Conservation (phyloP, 306 rosid genomes). For the Fragaria iinumae region DNA sequence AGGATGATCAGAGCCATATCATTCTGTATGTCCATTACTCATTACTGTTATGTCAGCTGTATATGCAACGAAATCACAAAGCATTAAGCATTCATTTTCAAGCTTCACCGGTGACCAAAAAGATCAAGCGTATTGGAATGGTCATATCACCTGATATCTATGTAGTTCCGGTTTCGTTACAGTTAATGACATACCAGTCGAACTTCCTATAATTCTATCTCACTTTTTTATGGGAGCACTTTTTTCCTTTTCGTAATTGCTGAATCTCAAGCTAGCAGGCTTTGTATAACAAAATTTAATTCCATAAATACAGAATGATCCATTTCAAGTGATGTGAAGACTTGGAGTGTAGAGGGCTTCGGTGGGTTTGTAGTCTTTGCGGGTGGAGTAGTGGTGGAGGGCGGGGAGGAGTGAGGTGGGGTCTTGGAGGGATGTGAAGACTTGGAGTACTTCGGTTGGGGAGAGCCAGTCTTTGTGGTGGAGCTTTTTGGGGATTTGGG, state of each 20-base stretch:
- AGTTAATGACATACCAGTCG: no score
- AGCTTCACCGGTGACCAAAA: no score
- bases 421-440: conserved; percentile 43
- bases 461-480: conserved; percentile 84
- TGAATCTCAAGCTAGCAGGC: neutral
- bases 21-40: neutral
- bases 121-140: no score
- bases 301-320: neutral
- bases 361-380: conserved; percentile 77
- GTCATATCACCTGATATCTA: no score
- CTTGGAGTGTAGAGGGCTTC: conserved; percentile 52
- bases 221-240: no score
- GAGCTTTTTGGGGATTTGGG: conserved; percentile 36
- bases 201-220: no score
- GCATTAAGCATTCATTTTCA: no score
- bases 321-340: conserved; percentile 24
- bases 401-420: conserved; percentile 51
- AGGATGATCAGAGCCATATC: no score
- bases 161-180: no score
- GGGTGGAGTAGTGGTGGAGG: conserved; percentile 60
- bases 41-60: neutral
- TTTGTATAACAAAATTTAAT: neutral
- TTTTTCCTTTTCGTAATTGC: no score
- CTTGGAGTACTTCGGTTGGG: conserved; percentile 57
- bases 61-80: neutral